These are phyloP conservation scores for Cystobasidium pallidum DNA, from an alignment of 1,284 basidiomycete genomes.

Conservation along the genomic window DNA sequence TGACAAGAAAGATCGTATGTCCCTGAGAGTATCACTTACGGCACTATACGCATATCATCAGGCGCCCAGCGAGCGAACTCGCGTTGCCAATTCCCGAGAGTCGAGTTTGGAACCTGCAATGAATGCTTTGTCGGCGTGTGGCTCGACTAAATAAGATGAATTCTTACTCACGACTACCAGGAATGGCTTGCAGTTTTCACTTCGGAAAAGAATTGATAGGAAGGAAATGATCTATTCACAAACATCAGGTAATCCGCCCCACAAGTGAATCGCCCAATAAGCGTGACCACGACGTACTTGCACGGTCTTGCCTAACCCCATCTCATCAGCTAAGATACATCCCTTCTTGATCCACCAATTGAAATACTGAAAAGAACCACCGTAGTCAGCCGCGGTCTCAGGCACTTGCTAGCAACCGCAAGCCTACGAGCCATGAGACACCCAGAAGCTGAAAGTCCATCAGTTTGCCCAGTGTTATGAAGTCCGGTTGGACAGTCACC, in stretches of 20 bases:
- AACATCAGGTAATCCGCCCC: no score
- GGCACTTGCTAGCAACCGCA: conserved; percentile 37
- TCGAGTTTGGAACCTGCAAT: conserved; percentile 79
- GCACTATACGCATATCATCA: conserved; percentile 74
- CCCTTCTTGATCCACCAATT: conserved; percentile 87
- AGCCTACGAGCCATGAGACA: conserved; percentile 75
- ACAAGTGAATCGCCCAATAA: no score
- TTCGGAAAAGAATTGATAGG: conserved; percentile 72
- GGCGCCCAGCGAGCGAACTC: conserved; percentile 91
- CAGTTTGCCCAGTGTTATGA: conserved; percentile 48
- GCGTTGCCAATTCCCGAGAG: conserved; percentile 76
- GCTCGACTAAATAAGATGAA: no score
- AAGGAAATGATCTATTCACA: conserved; percentile 75
- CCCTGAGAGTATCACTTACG: conserved; percentile 61
- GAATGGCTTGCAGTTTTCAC: conserved; percentile 70
- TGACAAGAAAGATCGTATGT: no score
- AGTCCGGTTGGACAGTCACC: conserved; percentile 48
- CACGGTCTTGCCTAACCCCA: conserved; percentile 92
- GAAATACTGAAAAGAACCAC: conserved; percentile 61
- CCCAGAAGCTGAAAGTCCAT: conserved; percentile 71
- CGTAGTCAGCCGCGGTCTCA: background rate
- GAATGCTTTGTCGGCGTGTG: background rate
- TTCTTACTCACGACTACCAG: conserved; percentile 69
- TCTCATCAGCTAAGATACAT: conserved; percentile 96
- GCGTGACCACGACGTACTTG: conserved; percentile 76